Conservation (phyloP, 169 alveolate species). For the Toxoplasma gondii region DNA sequence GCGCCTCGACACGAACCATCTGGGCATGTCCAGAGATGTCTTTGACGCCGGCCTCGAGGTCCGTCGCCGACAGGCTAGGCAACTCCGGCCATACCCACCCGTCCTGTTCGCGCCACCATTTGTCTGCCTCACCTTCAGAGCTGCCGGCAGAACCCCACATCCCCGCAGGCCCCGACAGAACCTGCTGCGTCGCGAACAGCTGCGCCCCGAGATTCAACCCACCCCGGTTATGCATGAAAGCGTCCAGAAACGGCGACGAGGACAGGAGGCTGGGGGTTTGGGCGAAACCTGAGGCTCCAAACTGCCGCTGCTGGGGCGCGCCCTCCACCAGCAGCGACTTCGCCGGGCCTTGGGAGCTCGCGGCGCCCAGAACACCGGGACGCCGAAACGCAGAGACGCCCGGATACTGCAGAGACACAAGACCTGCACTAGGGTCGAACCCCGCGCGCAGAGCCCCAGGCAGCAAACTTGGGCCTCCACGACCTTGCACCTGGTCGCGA, state of each 20-base stretch:
- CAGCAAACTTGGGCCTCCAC: too few relatives aligned
- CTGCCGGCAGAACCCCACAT: not conserved
- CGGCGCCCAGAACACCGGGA: not conserved
- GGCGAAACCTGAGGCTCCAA: not conserved
- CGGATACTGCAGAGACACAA: too few relatives aligned
- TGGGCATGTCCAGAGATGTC: not conserved
- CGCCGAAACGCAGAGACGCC: not conserved
- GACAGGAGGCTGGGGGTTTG: not conserved
- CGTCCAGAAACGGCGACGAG: not conserved
- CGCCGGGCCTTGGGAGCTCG: not conserved
- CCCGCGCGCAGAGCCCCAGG: too few relatives aligned
- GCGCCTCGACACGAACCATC: not conserved
- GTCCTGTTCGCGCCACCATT: not conserved
- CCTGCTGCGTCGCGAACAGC: not conserved
- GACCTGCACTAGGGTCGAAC: too few relatives aligned
- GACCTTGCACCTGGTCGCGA: too few relatives aligned
- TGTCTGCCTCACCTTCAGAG: not conserved
- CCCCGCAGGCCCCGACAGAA: not conserved
- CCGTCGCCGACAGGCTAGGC: not conserved
- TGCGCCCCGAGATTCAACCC: not conserved
- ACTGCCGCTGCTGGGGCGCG: not conserved
- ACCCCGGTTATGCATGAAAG: not conserved
- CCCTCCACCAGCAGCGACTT: not conserved
- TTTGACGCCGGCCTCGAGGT: not conserved
- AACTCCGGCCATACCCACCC: not conserved